Percentiles rank a stretch among this genome's conserved stretches.
Conservation (phyloP, 495 filamentous ascomycete genomes). For the Aspergillus egyptiacus region DNA sequence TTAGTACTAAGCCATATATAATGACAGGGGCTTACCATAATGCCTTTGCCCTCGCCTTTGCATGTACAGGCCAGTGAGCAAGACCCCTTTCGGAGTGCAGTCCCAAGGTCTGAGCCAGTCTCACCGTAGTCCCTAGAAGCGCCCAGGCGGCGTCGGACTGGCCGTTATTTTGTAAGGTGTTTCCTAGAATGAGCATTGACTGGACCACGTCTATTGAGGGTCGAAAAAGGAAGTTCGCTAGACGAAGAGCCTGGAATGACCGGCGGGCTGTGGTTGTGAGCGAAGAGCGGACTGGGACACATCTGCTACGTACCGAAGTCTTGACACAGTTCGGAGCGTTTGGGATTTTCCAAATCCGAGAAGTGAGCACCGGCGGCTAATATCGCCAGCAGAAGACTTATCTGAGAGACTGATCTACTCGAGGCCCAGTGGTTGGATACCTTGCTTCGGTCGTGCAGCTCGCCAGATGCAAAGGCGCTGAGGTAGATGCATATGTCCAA, state of each 20-base stretch:
- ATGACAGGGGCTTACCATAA: slow-evolving; percentile 22
- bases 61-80: slow-evolving; percentile 21
- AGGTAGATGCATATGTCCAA: slow-evolving; percentile 42
- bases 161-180: slow-evolving; percentile 44
- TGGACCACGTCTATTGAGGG: slow-evolving; percentile 40
- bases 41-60: slow-evolving; percentile 20
- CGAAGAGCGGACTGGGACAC: too few relatives aligned
- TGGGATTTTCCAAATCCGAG: slow-evolving; percentile 33
- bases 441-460: slow-evolving; percentile 15
- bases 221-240: slow-evolving; percentile 44
- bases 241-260: slow-evolving; percentile 34
- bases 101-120: slow-evolving; percentile 43
- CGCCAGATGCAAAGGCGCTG: slow-evolving; percentile 29
- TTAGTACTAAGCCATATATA: not conserved
- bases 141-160: slow-evolving; percentile 47
- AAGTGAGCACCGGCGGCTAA: slow-evolving; percentile 50
- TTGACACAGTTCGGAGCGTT: slow-evolving; percentile 23
- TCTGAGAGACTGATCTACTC: slow-evolving; percentile 32
- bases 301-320: too few relatives aligned
- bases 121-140: slow-evolving; percentile 38
- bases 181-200: slow-evolving; percentile 40
- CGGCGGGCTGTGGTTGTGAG: slow-evolving; percentile 30
- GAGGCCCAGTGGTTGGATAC: slow-evolving; percentile 29
- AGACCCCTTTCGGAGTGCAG: slow-evolving; percentile 29
- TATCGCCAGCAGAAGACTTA: slow-evolving; percentile 42